Evolutionary conservation across 1,139 yeast genomes (phyloP).

Genomic region (Wickerhamomyces sp.): DNA sequence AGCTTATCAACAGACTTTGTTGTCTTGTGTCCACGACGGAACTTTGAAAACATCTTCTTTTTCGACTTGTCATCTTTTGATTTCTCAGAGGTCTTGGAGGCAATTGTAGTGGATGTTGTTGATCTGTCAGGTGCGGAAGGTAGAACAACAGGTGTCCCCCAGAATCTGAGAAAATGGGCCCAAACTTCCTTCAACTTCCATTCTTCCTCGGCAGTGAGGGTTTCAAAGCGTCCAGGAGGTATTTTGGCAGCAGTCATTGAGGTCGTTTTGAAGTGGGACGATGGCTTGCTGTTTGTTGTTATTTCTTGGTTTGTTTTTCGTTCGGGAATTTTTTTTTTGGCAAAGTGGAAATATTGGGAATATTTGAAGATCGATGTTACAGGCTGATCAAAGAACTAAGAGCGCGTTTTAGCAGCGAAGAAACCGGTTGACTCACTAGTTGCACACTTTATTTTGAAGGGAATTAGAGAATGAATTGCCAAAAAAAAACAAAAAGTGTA

Average conservation of each 20-base stretch:
- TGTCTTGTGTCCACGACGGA: conserved; percentile 20
- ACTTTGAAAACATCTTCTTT: conserved; percentile 22
- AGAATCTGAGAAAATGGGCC: conserved; percentile 57
- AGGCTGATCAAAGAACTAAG: no score
- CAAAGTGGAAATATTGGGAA: no score
- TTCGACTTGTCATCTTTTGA: conserved; percentile 18
- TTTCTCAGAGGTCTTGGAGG: conserved; percentile 16
- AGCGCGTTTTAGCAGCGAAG: no score
- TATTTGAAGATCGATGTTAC: no score
- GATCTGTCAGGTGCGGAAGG: conserved; percentile 18
- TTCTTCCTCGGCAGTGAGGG: conserved; percentile 60
- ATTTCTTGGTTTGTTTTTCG: no score
- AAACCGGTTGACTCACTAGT: no score
- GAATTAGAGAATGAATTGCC: no score
- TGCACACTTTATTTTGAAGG: no score
- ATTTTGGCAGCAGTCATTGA: conserved; percentile 1
- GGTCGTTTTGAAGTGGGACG: no score
- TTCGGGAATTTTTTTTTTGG: no score
- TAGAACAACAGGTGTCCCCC: conserved; percentile 52
- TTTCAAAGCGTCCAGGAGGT: conserved; percentile 51
- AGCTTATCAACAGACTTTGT: conserved; percentile 10
- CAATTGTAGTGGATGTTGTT: conserved; percentile 16
- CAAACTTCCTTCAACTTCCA: conserved; percentile 67
- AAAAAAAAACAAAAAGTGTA: no score
- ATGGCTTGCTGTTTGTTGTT: no score